These are phyloP conservation scores for Pseudocercospora macadamiae DNA, from an alignment of 2,329 filamentous ascomycete genomes.

Conservation along the genomic window DNA sequence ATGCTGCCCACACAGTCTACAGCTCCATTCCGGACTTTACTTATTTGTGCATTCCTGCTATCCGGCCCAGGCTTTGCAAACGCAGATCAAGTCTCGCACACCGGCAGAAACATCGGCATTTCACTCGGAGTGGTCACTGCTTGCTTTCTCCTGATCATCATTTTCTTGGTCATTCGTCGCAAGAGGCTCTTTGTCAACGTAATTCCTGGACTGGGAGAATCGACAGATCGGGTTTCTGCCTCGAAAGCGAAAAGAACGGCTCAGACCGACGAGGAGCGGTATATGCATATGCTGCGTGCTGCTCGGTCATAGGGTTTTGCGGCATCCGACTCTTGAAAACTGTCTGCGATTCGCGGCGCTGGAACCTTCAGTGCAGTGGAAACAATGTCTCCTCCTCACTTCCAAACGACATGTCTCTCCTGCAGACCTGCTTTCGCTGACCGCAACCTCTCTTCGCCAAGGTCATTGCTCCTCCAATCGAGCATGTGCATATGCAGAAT, in stretches of 20 bases:
- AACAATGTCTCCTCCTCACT: no score
- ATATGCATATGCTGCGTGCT: constrained; percentile 3
- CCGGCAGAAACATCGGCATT: constrained; percentile 9
- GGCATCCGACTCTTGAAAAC: no score
- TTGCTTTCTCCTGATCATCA: constrained; percentile 2
- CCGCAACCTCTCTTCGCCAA: no score
- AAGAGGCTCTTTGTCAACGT: constrained; percentile 12
- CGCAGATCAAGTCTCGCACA: not conserved
- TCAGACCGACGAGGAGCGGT: not conserved
- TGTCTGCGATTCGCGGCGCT: no score
- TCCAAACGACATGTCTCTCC: no score
- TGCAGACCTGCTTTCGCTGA: no score
- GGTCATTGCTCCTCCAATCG: no score
- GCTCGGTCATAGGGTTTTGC: not conserved
- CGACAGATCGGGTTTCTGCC: not conserved
- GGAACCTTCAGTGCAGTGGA: no score
- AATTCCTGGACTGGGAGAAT: constrained; percentile 8
- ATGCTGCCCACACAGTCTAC: no score
- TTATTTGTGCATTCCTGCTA: no score
- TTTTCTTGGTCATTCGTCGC: constrained; percentile 10
- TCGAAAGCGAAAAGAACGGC: not conserved
- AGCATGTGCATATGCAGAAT: no score
- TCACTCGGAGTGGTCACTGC: constrained; percentile 9
- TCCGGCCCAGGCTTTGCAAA: not conserved
- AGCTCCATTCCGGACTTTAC: no score